phyloP scores from a whole-genome alignment of 108 stramenopile species.

The Nannochloropsis gaditana region DNA sequence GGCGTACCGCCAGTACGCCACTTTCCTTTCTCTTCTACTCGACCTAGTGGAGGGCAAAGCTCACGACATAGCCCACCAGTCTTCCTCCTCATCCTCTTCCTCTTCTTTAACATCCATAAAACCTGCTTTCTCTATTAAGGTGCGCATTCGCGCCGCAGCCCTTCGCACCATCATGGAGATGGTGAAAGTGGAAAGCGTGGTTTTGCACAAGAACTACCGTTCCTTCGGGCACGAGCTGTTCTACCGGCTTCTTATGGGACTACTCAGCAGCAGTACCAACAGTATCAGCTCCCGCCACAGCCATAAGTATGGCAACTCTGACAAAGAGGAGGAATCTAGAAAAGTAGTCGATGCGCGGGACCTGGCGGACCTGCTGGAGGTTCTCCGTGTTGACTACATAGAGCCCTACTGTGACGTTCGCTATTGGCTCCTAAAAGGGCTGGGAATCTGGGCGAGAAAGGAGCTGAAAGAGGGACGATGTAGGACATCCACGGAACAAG shows the following conservation, averaged over 20 bases:
- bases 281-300: conserved; percentile 10
- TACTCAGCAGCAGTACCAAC: background rate
- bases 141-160: conserved; percentile 22
- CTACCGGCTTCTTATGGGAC: background rate
- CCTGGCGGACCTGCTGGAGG: conserved; percentile 28
- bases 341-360: background rate
- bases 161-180: conserved; percentile 40
- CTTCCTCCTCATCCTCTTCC: background rate
- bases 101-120: background rate
- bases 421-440: conserved; percentile 15
- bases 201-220: conserved; percentile 19
- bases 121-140: background rate
- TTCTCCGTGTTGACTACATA: conserved; percentile 27
- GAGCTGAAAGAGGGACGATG: background rate
- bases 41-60: background rate
- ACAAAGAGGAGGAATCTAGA: conserved; percentile 15
- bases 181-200: conserved; percentile 27
- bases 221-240: background rate
- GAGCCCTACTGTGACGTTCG: conserved; percentile 29
- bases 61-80: no score
- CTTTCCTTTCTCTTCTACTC: background rate
- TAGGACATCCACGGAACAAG: conserved; percentile 2
- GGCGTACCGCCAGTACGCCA: background rate
- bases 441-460: background rate
- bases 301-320: conserved; percentile 9